These are phyloP conservation scores for Crucibulum laeve DNA, from an alignment of 768 basidiomycete species.

Conservation along the genomic window DNA sequence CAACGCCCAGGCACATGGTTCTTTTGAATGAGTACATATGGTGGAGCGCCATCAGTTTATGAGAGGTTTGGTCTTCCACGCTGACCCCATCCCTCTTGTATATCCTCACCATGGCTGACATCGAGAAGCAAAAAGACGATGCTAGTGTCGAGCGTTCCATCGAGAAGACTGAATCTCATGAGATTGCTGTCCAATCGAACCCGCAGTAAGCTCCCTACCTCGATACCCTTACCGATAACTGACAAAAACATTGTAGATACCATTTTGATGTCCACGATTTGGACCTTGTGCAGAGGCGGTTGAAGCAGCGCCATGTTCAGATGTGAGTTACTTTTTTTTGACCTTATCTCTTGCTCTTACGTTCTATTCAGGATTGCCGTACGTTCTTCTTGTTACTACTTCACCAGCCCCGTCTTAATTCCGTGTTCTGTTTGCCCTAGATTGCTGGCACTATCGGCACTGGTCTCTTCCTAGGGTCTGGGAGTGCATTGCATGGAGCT, in stretches of 20 bases:
- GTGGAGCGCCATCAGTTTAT: slow-evolving; percentile 1
- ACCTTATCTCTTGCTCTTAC: not conserved
- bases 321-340: slow-evolving; percentile 41
- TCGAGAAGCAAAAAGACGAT: slow-evolving; percentile 12
- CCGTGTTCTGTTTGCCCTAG: slow-evolving; percentile 19
- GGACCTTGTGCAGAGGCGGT: slow-evolving; percentile 66
- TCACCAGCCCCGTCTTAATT: not conserved
- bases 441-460: slow-evolving; percentile 76
- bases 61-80: slow-evolving; percentile 1
- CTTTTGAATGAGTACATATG: not conserved
- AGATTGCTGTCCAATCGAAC: slow-evolving; percentile 8
- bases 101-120: slow-evolving; percentile 14
- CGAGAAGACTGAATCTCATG: slow-evolving; percentile 9
- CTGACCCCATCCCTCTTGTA: slow-evolving; percentile 5
- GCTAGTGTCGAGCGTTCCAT: slow-evolving; percentile 11
- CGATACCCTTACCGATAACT: not conserved
- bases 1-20: not conserved
- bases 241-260: slow-evolving; percentile 19
- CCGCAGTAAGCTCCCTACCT: slow-evolving; percentile 11
- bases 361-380: slow-evolving; percentile 53
- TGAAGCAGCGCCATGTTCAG: slow-evolving; percentile 77
- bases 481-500: slow-evolving; percentile 50
- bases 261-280: slow-evolving; percentile 58
- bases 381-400: slow-evolving; percentile 18
- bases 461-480: slow-evolving; percentile 71